Base-by-base conservation (phyloP, 2,329 filamentous ascomycete species). In the Cladosporium sp. region DNA sequence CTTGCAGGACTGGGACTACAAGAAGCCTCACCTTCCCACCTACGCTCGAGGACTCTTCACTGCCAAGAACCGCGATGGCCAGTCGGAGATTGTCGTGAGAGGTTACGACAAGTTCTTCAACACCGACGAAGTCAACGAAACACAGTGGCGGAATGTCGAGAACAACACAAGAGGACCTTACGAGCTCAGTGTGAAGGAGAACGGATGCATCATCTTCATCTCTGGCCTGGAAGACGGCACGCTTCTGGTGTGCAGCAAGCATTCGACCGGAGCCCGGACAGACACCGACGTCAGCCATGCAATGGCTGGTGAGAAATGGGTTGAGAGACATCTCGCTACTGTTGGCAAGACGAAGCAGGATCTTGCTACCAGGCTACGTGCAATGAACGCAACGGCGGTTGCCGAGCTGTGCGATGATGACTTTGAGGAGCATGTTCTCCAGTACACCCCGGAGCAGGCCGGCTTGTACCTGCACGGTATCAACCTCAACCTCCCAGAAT, bases 81-180 rank as follows among this genome's bases (percentile, higher is more conserved):
- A 81, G 8, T 74, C 81, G 10, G 89, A 95, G 69, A 96, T 98
- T 61, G 87, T 81, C 1, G 83, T 89, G 45, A 81, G 93, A 61
- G 93, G 93, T 48, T 98, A 98, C 71, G 92, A 98, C 77, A 98
- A 98, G 72, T 98, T 98, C 75, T 98, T 98, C 81, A 98, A 98
- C 63, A 80, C 89, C 38, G 81, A 82, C 46, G 93, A 98, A 72
- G 86, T 95, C 7, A 70, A 74, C 43, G 82, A 86, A 59, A 98
- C 93, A 3, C 80, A 84, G 62, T 98, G 93, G 93, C 70, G 75
- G 13, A 87, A 86, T 64, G 89, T 98, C 55, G 77, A 86, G 65
- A 71, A 72, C 28, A 79, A 86, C 52, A 97, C 93, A 0, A 75
- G 82, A 58, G 90, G 89, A 0, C 93, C 93, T 0, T 98, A 97